Evolutionary conservation across 1,139 yeast species (phyloP).

Genomic region (Kluyveromyces sp.): DNA sequence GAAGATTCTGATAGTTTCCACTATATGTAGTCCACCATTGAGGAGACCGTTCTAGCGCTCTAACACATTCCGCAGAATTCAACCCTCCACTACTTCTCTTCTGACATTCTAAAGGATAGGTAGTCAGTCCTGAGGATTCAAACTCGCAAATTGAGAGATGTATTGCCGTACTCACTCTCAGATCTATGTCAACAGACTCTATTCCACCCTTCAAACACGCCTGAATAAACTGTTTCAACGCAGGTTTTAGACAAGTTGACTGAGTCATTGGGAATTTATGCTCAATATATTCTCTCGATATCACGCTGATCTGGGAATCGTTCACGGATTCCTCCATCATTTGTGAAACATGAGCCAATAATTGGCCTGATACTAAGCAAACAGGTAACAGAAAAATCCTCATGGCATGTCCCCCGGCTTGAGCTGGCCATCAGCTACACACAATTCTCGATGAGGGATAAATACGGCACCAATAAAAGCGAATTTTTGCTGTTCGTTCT

Average conservation of each 20-base stretch:
- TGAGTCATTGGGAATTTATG: conserved; percentile 22
- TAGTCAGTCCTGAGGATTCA: conserved; percentile 34
- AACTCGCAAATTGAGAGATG: conserved; percentile 51
- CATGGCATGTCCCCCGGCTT: neutral
- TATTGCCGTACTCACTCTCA: conserved; percentile 39
- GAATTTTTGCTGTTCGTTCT: neutral
- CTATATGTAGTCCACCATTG: conserved; percentile 59
- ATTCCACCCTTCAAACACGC: conserved; percentile 28
- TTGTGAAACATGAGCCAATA: conserved; percentile 2
- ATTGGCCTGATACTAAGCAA: neutral
- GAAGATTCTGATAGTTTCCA: conserved; percentile 47
- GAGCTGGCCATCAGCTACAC: too few species aligned
- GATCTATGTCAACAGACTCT: conserved; percentile 26
- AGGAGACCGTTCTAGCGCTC: conserved; percentile 38
- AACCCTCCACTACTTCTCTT: conserved; percentile 12
- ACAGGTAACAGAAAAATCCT: neutral
- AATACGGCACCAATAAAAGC: neutral
- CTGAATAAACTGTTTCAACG: conserved; percentile 28
- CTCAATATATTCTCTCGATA: conserved; percentile 11
- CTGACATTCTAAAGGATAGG: conserved; percentile 18
- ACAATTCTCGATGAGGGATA: too few species aligned
- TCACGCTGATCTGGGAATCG: conserved; percentile 1
- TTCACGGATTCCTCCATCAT: neutral
- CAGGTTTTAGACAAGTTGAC: conserved; percentile 30
- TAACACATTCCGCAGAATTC: conserved; percentile 35